Conservation (phyloP, 306 rosid species). For the Pterocarpus macrocarpus region DNA sequence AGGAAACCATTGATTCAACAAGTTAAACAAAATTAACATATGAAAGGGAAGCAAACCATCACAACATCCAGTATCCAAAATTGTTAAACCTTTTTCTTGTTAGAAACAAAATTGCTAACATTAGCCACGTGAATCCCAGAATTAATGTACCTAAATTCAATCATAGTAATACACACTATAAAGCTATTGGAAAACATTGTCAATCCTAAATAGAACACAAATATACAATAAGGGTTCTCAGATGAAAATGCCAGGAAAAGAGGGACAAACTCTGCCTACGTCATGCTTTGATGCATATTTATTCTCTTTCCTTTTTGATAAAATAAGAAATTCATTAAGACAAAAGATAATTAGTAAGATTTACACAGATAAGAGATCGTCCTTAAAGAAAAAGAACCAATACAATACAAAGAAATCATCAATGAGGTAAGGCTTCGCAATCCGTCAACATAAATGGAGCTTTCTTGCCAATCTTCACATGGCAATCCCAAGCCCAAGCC, state of each 20-base stretch:
- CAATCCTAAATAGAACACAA: background rate
- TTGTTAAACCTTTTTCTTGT: background rate
- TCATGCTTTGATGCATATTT: background rate
- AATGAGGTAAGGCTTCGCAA: too few relatives aligned
- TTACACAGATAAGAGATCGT: background rate
- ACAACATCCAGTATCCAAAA: conserved; percentile 1
- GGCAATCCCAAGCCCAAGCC: too few relatives aligned
- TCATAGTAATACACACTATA: too few relatives aligned
- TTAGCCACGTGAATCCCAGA: conserved; percentile 5
- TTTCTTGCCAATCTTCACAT: too few relatives aligned
- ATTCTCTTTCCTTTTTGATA: background rate
- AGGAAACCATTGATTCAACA: background rate
- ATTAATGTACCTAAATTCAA: background rate
- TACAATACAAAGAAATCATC: background rate
- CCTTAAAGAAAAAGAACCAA: too few relatives aligned
- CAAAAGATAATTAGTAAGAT: background rate
- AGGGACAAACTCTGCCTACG: background rate
- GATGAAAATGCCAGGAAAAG: background rate
- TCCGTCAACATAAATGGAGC: too few relatives aligned
- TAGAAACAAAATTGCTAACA: background rate
- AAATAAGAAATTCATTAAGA: background rate
- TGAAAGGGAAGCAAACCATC: conserved; percentile 3
- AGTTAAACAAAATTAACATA: conserved; percentile 17
- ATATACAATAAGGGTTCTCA: background rate
- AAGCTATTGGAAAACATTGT: background rate